Percentiles rank a stretch among this genome's conserved stretches.
These are phyloP conservation scores for Discostella stelligera DNA, from an alignment of 352 stramenopile species.

Conservation along the genomic window DNA sequence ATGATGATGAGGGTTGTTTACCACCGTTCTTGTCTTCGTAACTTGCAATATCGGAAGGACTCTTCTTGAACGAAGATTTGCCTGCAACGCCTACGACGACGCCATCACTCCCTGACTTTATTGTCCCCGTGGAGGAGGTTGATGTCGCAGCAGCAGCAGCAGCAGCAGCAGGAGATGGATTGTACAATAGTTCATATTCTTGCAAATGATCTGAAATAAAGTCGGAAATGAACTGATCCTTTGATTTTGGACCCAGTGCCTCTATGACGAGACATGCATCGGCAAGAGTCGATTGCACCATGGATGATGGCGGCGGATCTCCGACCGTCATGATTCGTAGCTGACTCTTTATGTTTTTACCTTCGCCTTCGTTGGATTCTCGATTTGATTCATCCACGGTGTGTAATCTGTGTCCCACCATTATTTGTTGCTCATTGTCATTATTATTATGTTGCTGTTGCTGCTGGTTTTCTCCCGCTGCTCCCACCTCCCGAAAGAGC, in stretches of 20 bases:
- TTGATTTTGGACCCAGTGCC: slow-evolving; percentile 82
- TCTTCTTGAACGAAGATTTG: slow-evolving; percentile 37
- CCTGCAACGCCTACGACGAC: slow-evolving; percentile 16
- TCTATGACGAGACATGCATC: slow-evolving; percentile 88
- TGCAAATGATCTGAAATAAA: slow-evolving; percentile 86
- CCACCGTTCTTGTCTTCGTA: too few relatives aligned
- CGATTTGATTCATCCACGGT: too few relatives aligned
- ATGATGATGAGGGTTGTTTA: slow-evolving; percentile 11
- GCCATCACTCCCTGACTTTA: slow-evolving; percentile 7
- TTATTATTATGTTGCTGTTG: slow-evolving; percentile 2
- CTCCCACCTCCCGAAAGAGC: slow-evolving; percentile 63
- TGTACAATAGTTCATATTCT: slow-evolving; percentile 80
- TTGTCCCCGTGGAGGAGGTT: slow-evolving; percentile 1
- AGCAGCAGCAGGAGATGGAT: slow-evolving; percentile 30
- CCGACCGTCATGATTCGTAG: not conserved
- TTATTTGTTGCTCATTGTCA: too few relatives aligned
- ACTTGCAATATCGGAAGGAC: slow-evolving; percentile 40
- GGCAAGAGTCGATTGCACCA: slow-evolving; percentile 67
- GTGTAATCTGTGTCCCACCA: too few relatives aligned
- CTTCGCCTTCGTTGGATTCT: not conserved
- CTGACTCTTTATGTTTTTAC: not conserved
- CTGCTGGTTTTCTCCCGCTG: slow-evolving; percentile 40
- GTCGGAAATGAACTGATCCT: slow-evolving; percentile 77
- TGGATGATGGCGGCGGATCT: slow-evolving; percentile 37
- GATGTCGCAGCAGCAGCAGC: slow-evolving; percentile 7